Conservation (phyloP, 129 eudicot genomes). For the Dittrichia graveolens region DNA sequence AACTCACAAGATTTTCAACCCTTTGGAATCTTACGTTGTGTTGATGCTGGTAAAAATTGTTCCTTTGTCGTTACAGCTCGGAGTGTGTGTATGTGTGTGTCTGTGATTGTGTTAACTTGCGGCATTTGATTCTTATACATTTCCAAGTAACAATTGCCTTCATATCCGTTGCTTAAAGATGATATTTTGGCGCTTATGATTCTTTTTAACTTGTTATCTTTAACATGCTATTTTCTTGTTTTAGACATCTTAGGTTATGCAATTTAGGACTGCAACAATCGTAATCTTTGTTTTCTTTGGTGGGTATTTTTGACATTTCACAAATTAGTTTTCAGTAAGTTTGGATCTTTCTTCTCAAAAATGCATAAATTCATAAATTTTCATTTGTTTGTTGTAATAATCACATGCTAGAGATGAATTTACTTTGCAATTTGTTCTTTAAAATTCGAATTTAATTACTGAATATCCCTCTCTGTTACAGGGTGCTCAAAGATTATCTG, state of each 20-base stretch:
- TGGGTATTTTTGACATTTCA: conserved; percentile 17
- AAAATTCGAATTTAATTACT: neutral
- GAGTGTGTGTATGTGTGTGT: too few relatives aligned
- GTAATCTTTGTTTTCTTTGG: neutral
- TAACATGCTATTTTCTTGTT: neutral
- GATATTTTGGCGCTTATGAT: neutral
- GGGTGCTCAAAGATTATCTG: conserved; percentile 15
- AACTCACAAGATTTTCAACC: too few relatives aligned
- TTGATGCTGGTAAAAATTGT: too few relatives aligned
- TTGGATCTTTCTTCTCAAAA: too few relatives aligned
- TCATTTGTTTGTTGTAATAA: neutral
- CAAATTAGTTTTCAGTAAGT: neutral
- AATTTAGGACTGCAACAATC: conserved; percentile 10
- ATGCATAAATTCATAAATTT: neutral
- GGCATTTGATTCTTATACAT: too few relatives aligned
- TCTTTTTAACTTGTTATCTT: neutral
- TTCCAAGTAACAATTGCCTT: too few relatives aligned
- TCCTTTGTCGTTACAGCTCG: too few relatives aligned
- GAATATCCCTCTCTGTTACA: conserved; percentile 19
- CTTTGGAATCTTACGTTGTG: too few relatives aligned
- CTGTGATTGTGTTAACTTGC: too few relatives aligned
- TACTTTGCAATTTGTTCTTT: neutral
- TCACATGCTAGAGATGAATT: neutral
- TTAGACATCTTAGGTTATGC: conserved; percentile 2
- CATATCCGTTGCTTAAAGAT: too few relatives aligned